Evolutionary conservation across 306 rosid species (phyloP).

Genomic region (Glycine tomentella): DNA sequence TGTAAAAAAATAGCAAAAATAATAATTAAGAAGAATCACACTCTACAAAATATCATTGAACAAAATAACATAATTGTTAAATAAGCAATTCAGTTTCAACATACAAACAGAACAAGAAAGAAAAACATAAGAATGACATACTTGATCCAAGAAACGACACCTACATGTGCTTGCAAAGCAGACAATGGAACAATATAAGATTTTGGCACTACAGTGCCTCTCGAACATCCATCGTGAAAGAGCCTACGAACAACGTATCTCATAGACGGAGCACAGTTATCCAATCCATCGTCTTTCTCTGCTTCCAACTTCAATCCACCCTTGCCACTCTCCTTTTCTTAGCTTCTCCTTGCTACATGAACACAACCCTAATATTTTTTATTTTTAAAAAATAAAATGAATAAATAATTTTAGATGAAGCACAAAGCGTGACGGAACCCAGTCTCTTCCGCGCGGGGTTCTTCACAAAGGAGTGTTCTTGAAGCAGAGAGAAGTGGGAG

Average conservation of each 20-base stretch:
- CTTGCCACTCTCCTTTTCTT: conserved; percentile 62
- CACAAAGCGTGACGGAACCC: no score
- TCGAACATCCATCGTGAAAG: conserved; percentile 65
- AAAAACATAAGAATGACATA: conserved; percentile 41
- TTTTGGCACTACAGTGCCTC: conserved; percentile 80
- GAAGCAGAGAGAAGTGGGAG: no score
- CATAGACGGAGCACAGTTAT: conserved; percentile 93
- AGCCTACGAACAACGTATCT: conserved; percentile 89
- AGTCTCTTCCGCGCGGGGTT: no score
- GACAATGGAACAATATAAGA: conserved; percentile 78
- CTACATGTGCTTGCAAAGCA: conserved; percentile 84
- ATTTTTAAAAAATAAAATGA: no score
- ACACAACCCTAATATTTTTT: no score
- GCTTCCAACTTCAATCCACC: conserved; percentile 85
- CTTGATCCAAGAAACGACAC: conserved; percentile 78
- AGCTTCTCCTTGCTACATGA: conserved; percentile 2
- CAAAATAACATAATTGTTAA: background rate
- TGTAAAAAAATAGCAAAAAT: background rate
- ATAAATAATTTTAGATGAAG: no score
- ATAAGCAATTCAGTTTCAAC: background rate
- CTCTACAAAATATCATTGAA: conserved; percentile 14
- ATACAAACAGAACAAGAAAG: background rate
- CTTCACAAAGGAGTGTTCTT: no score
- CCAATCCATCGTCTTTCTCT: conserved; percentile 90
- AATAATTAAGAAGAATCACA: background rate